Evolutionary conservation across 805 yeast species (phyloP), one percentile per base, ranked within the genome.

Genomic region (Lipomyces sp.): DNA sequence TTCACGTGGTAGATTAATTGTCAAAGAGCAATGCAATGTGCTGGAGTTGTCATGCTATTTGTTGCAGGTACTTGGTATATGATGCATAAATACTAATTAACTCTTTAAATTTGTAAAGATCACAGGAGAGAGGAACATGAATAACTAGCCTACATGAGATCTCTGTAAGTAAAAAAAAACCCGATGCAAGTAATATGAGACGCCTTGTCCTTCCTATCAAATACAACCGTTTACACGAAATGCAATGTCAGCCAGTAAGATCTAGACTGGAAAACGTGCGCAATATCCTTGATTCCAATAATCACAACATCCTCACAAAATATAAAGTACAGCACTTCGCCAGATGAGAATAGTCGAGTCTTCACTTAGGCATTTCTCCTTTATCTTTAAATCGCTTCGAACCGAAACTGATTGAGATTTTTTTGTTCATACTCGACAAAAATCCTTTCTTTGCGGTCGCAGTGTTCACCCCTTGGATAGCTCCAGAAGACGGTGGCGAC

Each of bases 361-460:
- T 42, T 42, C n/a, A 42, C 48, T 42, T 42, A n/a, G 48, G 7
- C 15, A 24, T 3, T 42, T 42, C 48, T 24, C n/a, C 59, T n/a
- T 37, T 29, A 10, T 57, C 53, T 33, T 60, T 61, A 15, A 61
- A 24, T 30, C 57, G 51, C 33, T 61, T 61, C 30, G 57, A 29
- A 24, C 65, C 65, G 11, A 63, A 54, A 32, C 48, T 54, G 11
- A 63, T 42, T 6, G 64, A 54, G 13, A 63, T 58, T 35, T 57
- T 56, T 51, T 59, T 59, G 13, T 35, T 33, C 13, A 54, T 34
- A 11, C 34, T 55, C 2, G 63, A 24, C 29, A 66, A 64, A 1
- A 66, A 58, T 8, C 63, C 53, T 24, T 61, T 63, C 58, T 66
- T 63, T 7, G 35, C 32, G 10, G 48, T 29, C 6, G 45, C 50